Evolutionary conservation across 1,284 basidiomycete genomes (phyloP).

Genomic region (Malassezia yamatoensis): DNA sequence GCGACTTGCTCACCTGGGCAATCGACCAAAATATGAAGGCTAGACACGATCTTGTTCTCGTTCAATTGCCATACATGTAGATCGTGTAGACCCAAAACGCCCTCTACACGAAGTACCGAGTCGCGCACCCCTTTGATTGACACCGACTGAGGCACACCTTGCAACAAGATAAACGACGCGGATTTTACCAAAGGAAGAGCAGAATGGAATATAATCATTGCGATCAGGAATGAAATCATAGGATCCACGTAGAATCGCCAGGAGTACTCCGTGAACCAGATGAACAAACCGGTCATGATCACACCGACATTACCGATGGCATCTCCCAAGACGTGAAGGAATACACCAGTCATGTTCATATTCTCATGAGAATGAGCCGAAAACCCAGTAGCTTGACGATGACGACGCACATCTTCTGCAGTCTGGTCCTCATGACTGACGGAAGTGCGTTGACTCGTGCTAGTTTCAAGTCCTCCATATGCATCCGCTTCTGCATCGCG

Average conservation of each 20-base stretch:
- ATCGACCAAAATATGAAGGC: constrained; percentile 82
- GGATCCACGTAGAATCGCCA: constrained; percentile 78
- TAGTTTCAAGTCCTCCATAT: constrained; percentile 16
- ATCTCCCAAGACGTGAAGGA: constrained; percentile 91
- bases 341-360: constrained; percentile 95
- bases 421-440: constrained; percentile 50
- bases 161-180: constrained; percentile 90
- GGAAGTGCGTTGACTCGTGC: constrained; percentile 52
- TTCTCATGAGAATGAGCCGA: constrained; percentile 50
- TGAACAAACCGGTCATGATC: constrained; percentile 72
- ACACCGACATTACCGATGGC: constrained; percentile 92
- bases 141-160: constrained; percentile 81
- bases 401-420: constrained; percentile 20
- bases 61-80: constrained; percentile 93
- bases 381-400: constrained; percentile 8
- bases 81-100: constrained; percentile 76
- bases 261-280: constrained; percentile 32
- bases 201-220: constrained; percentile 89
- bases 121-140: constrained; percentile 75
- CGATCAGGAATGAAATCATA: constrained; percentile 83
- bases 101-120: constrained; percentile 68
- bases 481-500: constrained; percentile 14
- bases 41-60: constrained; percentile 81
- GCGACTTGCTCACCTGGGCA: constrained; percentile 52
- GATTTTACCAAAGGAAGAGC: constrained; percentile 86